A percentile compares a stretch with the other conserved stretches of the same genome.
phyloP scores from a whole-genome alignment of 2,329 filamentous ascomycete species.

The Trichoderma cornu-damae region DNA sequence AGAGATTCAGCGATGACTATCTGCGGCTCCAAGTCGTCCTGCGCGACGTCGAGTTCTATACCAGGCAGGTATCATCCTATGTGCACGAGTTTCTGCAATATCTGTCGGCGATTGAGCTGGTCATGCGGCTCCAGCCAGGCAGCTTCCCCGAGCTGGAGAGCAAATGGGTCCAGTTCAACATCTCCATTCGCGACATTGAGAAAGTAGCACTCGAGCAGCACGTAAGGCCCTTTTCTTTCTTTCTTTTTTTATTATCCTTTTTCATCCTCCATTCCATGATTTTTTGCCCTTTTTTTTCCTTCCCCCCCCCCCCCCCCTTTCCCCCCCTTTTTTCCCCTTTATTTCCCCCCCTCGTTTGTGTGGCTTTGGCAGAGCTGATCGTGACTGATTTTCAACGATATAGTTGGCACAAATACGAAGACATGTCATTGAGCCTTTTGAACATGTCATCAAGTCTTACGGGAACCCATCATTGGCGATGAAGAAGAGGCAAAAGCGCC shows the following conservation, averaged over 20 bases:
- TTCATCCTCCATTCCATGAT: not conserved
- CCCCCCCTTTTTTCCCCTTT: no score
- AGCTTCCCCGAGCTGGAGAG: constrained; percentile 80
- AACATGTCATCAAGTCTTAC: constrained; percentile 71
- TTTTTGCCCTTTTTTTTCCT: no score
- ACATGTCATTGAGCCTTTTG: constrained; percentile 79
- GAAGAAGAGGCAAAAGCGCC: constrained; percentile 90
- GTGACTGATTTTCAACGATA: not conserved
- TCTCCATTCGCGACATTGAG: constrained; percentile 80
- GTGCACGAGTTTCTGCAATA: constrained; percentile 78
- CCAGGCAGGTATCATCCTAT: constrained; percentile 72
- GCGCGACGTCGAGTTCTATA: constrained; percentile 89
- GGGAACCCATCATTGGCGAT: constrained; percentile 82
- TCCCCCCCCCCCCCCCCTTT: no score
- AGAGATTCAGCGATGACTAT: constrained; percentile 88
- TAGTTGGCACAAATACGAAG: constrained; percentile 64
- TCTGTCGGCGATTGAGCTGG: constrained; percentile 74
- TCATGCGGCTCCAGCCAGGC: constrained; percentile 67
- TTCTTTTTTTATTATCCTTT: no score
- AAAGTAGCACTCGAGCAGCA: constrained; percentile 79
- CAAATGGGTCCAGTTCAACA: constrained; percentile 89
- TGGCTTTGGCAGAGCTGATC: no score
- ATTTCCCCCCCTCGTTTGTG: no score
- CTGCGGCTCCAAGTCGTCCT: constrained; percentile 88
- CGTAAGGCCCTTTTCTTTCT: constrained; percentile 45